phyloP scores from a whole-genome alignment of 1,139 yeast species.

The Saccharomyces hybrid region DNA sequence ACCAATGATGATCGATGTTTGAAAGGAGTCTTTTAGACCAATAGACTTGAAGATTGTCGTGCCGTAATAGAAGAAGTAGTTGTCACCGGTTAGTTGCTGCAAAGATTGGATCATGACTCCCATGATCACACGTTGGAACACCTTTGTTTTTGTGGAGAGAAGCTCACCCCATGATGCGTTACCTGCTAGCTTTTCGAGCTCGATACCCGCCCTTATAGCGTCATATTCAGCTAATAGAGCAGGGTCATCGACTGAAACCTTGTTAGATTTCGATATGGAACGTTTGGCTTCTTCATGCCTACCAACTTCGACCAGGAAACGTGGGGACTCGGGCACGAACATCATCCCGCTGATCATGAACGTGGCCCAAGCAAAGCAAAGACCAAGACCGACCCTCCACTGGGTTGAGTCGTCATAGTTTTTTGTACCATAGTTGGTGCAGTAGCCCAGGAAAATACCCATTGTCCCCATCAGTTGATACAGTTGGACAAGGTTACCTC shows the following conservation, averaged over 20 bases:
- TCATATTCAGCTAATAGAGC: conserved; percentile 50
- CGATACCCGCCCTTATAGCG: conserved; percentile 53
- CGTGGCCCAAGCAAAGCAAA: conserved; percentile 37
- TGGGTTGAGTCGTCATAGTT: conserved; percentile 40
- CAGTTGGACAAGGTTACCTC: conserved; percentile 55
- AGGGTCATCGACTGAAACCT: conserved; percentile 36
- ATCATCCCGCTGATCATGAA: conserved; percentile 44
- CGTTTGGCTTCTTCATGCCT: conserved; percentile 48
- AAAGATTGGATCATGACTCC: conserved; percentile 58
- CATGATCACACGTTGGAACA: conserved; percentile 34
- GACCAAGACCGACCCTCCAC: conserved; percentile 53
- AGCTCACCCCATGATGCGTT: conserved; percentile 38
- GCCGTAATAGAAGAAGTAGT: conserved; percentile 67
- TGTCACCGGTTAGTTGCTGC: conserved; percentile 69
- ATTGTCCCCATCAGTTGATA: conserved; percentile 55
- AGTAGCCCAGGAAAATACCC: conserved; percentile 53
- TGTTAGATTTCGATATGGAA: conserved; percentile 39
- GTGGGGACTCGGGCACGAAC: conserved; percentile 69
- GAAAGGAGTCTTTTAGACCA: conserved; percentile 58
- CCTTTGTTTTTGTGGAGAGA: conserved; percentile 48
- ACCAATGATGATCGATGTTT: conserved; percentile 63
- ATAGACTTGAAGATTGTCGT: conserved; percentile 62
- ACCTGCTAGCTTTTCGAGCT: conserved; percentile 35
- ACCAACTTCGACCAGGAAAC: conserved; percentile 50
- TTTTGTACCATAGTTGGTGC: conserved; percentile 49